Evolutionary conservation across 1,284 basidiomycete genomes (phyloP).

Genomic region (Cryptococcus jaspeensis): DNA sequence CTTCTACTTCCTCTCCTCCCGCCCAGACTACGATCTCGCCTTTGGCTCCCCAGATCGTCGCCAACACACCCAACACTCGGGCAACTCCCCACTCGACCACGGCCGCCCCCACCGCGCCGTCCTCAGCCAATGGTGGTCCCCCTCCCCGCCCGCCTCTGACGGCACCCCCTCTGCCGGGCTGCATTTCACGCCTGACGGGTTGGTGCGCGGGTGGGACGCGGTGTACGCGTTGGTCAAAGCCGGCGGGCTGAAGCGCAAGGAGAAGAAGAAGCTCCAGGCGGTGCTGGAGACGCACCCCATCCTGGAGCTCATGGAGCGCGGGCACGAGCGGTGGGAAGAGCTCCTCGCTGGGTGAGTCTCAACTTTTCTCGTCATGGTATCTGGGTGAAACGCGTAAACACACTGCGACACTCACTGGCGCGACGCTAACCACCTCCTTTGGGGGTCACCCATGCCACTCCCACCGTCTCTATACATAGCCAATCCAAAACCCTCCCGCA

Average conservation of each 20-base stretch:
- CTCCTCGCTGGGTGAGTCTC: constrained; percentile 38
- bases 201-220: constrained; percentile 34
- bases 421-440: too few species aligned
- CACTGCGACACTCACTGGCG: not conserved
- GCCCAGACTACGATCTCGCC: constrained; percentile 13
- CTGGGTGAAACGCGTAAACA: not conserved
- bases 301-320: constrained; percentile 36
- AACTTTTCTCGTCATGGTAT: not conserved
- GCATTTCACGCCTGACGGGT: constrained; percentile 27
- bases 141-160: not conserved
- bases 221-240: constrained; percentile 19
- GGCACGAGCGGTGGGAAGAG: constrained; percentile 35
- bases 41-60: not conserved
- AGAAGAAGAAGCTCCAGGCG: constrained; percentile 21
- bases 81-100: constrained; percentile 2
- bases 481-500: constrained; percentile 49
- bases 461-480: constrained; percentile 13
- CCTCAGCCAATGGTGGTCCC: constrained; percentile 8
- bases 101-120: constrained; percentile 7
- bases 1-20: constrained; percentile 16
- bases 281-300: constrained; percentile 43
- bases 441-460: not conserved
- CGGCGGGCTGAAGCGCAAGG: constrained; percentile 15
- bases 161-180: constrained; percentile 15
- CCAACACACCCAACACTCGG: not conserved